Evolutionary conservation across 495 filamentous ascomycete species (phyloP), one percentile per base, ranked within the genome.

Genomic region (Annulohypoxylon stygium): DNA sequence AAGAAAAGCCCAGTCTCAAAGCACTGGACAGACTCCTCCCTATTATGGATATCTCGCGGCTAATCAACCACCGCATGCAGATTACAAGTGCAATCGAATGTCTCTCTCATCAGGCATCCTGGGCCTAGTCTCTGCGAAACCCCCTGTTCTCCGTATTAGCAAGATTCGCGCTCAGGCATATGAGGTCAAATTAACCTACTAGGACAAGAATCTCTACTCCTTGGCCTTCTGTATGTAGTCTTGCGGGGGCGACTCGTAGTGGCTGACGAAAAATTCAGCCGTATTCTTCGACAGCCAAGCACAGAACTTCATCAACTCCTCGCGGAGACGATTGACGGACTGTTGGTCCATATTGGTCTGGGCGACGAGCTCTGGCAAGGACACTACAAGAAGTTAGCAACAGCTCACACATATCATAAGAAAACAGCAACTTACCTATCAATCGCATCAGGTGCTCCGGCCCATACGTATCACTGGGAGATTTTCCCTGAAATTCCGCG

Each of bases 331-430:
- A 70, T 90, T 92, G 57, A 96, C 92, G 8, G 93, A 93, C 79
- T 95, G 94, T 26, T 89, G 83, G 77, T 98, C 96, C 96, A 99
- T 97, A 80, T 97, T 97, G 34, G 96, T 99, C 78, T 98, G 95
- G 16, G 94, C 94, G 71, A 99, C 89, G 30, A 98, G 88, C 79
- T 99, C 96, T 0, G 97, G 96, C 71, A 99, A 89, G 7, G 90
- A 90, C 10, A 97, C 96, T 98, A 65, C 6, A 43, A 4, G 55
- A 12, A 45, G 70, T 78, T 73, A 81, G 78, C 61, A 50, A 57
- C 20, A 11, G 26, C 10, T 12, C 10, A 51, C 20, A 2, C 11
- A 0, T 14, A 39, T 37, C 18, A 65, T 11, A 23, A 30, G 58
- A 14, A 11, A 43, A 53, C 18, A 63, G 11, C 11, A 36, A 83